Evolutionary conservation across 192 early-diverging fungal genomes (phyloP).

Genomic region (Cetraspora pellucida): DNA sequence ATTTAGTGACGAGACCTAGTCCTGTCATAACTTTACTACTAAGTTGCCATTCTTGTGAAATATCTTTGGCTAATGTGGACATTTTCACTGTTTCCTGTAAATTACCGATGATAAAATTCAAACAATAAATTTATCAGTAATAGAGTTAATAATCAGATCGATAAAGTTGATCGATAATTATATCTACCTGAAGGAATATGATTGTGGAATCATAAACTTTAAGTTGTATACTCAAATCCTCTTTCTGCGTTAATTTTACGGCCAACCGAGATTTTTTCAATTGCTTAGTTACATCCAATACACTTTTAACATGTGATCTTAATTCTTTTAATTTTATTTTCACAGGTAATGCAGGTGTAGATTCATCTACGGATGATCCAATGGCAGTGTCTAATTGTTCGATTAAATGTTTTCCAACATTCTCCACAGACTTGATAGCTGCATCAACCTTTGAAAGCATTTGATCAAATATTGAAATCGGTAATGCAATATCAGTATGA

Average conservation of each 20-base stretch:
- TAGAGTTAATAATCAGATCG: neutral
- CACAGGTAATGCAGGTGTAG: neutral
- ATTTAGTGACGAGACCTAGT: conserved; percentile 27
- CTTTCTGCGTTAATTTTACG: neutral
- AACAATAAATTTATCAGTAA: neutral
- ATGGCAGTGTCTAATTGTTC: conserved; percentile 12
- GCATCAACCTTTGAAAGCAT: conserved; percentile 19
- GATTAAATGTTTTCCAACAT: conserved; percentile 9
- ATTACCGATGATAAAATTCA: neutral
- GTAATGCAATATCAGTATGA: neutral
- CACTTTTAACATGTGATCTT: neutral
- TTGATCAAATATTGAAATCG: conserved; percentile 13
- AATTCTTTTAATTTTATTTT: conserved; percentile 19
- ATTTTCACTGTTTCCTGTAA: conserved; percentile 25
- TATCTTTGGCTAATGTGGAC: conserved; percentile 12
- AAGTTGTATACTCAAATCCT: conserved; percentile 11
- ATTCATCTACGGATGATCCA: neutral
- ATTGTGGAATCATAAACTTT: conserved; percentile 22
- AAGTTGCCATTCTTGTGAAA: neutral
- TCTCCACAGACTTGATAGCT: conserved; percentile 18
- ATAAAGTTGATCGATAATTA: neutral
- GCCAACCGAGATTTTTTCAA: conserved; percentile 16
- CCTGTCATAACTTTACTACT: neutral
- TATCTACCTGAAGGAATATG: conserved; percentile 23
- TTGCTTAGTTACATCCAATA: conserved; percentile 12